These are phyloP conservation scores for Baudoinia panamericana DNA, from an alignment of 495 filamentous ascomycete genomes.

Conservation along the genomic window DNA sequence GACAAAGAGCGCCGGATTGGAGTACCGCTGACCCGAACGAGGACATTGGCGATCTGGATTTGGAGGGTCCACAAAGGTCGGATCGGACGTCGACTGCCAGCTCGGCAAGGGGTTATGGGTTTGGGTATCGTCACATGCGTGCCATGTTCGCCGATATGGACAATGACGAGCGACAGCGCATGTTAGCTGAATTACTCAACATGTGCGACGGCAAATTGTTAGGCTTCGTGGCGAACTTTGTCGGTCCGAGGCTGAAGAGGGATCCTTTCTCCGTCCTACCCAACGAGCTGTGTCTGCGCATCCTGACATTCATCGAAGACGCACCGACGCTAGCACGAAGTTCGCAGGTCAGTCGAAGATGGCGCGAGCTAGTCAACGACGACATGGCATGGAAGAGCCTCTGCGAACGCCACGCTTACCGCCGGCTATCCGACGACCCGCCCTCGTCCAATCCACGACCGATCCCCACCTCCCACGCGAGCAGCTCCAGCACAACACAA, in stretches of 20 bases:
- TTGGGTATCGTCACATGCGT: slow-evolving; percentile 38
- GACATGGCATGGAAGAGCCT: slow-evolving; percentile 97
- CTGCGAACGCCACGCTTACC: slow-evolving; percentile 84
- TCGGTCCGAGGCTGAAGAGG: slow-evolving; percentile 83
- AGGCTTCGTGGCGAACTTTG: slow-evolving; percentile 87
- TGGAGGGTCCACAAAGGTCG: slow-evolving; percentile 3
- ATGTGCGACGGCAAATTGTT: slow-evolving; percentile 87
- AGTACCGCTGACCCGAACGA: slow-evolving; percentile 45
- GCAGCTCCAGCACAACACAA: not conserved
- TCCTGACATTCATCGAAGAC: slow-evolving; percentile 89
- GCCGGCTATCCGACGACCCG: slow-evolving; percentile 43
- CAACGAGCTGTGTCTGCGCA: slow-evolving; percentile 82
- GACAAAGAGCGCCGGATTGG: slow-evolving; percentile 47
- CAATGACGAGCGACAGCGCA: slow-evolving; percentile 42
- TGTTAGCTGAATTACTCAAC: slow-evolving; percentile 75
- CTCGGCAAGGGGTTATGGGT: slow-evolving; percentile 6
- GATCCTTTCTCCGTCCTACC: slow-evolving; percentile 85
- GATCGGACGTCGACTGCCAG: not conserved
- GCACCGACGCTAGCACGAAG: slow-evolving; percentile 81
- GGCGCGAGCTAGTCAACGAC: slow-evolving; percentile 85
- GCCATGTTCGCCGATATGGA: slow-evolving; percentile 43
- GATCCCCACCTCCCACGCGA: slow-evolving; percentile 1
- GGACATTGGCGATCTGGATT: slow-evolving; percentile 31
- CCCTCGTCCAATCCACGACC: slow-evolving; percentile 1
- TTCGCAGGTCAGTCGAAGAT: slow-evolving; percentile 82